A percentile compares a stretch with the other conserved stretches of the same genome.
These are phyloP conservation scores for Cylindricascospora bacillispora DNA, from an alignment of 1,139 yeast species.

Conservation along the genomic window DNA sequence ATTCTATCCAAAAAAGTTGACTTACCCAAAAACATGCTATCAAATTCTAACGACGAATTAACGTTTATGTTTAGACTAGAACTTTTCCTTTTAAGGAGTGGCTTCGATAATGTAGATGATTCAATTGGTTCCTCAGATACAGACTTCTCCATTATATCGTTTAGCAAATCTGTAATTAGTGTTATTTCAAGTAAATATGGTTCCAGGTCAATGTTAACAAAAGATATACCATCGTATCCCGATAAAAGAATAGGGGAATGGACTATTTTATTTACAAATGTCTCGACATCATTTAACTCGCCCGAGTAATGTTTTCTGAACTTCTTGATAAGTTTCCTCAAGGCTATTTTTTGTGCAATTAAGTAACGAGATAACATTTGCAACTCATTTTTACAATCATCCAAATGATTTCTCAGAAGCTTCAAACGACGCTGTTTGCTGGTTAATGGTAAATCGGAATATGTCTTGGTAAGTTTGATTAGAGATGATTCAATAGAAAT, in stretches of 20 bases:
- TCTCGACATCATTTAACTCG: constrained; percentile 23
- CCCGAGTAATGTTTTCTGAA: constrained; percentile 45
- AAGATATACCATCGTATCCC: constrained; percentile 36
- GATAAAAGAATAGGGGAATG: constrained; percentile 21
- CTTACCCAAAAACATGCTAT: constrained; percentile 28
- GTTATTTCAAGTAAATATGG: constrained; percentile 54
- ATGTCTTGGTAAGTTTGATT: not conserved
- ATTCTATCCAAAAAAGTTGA: constrained; percentile 26
- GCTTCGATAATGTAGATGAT: no score
- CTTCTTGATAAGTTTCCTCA: constrained; percentile 70
- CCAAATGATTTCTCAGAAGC: constrained; percentile 11
- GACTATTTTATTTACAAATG: constrained; percentile 26
- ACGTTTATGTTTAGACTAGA: constrained; percentile 12
- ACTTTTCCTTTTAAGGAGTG: constrained; percentile 7
- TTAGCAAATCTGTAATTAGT: constrained; percentile 39
- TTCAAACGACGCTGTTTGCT: constrained; percentile 6
- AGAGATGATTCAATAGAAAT: constrained; percentile 18
- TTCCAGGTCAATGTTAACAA: constrained; percentile 52
- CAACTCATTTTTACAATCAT: constrained; percentile 31
- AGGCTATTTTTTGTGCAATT: constrained; percentile 69
- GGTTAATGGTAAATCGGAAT: not conserved
- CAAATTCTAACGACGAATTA: no score
- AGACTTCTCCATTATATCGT: constrained; percentile 17
- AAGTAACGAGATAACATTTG: constrained; percentile 65
- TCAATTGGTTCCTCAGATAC: no score